A percentile compares a stretch with the other conserved stretches of the same genome.
phyloP scores from a whole-genome alignment of 1,284 basidiomycete genomes.

The Veloboletus limbatus region DNA sequence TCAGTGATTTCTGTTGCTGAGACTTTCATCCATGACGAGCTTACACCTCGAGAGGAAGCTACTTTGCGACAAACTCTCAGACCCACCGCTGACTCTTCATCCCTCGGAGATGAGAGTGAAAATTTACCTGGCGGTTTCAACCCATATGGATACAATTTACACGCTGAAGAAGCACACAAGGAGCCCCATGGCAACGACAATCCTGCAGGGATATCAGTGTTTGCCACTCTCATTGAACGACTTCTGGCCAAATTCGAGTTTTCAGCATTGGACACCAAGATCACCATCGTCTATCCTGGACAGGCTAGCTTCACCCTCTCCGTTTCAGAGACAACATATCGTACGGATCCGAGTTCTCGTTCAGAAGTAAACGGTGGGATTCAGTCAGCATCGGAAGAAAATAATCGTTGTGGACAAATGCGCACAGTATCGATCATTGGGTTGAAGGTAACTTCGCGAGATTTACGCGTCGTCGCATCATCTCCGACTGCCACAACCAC shows the following conservation, averaged over 20 bases:
- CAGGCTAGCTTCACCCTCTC: slow-evolving; percentile 60
- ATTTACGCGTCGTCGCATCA: slow-evolving; percentile 35
- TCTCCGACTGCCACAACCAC: slow-evolving; percentile 20
- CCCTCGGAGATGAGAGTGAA: slow-evolving; percentile 36
- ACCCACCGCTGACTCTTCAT: slow-evolving; percentile 36
- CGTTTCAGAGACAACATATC: slow-evolving; percentile 58
- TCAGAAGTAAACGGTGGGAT: slow-evolving; percentile 10
- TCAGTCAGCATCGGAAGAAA: slow-evolving; percentile 31
- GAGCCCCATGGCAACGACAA: slow-evolving; percentile 46
- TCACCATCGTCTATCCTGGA: slow-evolving; percentile 64
- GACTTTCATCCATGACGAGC: slow-evolving; percentile 80
- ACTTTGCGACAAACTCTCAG: slow-evolving; percentile 70
- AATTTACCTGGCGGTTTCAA: slow-evolving; percentile 66
- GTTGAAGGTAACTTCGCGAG: slow-evolving; percentile 44
- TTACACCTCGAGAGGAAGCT: slow-evolving; percentile 69
- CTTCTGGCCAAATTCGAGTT: slow-evolving; percentile 82
- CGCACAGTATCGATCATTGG: slow-evolving; percentile 52
- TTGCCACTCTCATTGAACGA: slow-evolving; percentile 81
- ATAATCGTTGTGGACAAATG: slow-evolving; percentile 15
- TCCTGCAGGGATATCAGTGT: slow-evolving; percentile 74
- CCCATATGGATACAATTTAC: slow-evolving; percentile 42
- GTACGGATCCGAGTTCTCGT: slow-evolving; percentile 30
- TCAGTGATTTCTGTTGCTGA: slow-evolving; percentile 81
- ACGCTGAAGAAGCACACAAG: slow-evolving; percentile 34
- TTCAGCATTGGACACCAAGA: slow-evolving; percentile 63